Conservation (phyloP, 805 yeast species). For the Ogataea paradorogensis region DNA sequence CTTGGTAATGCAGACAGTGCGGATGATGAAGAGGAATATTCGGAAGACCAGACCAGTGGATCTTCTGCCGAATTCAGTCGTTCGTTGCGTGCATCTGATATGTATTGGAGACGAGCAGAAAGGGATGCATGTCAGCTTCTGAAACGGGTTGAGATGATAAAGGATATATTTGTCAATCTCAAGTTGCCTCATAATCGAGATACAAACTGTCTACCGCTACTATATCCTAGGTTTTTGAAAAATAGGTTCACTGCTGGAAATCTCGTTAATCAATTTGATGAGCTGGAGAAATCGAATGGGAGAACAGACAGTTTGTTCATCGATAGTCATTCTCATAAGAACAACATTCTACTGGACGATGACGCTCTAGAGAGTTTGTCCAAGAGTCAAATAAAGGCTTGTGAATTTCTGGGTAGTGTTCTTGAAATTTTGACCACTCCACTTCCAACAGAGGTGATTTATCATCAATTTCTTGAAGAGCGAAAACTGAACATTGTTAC, state of each 20-base stretch:
- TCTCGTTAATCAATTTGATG: conserved; percentile 68
- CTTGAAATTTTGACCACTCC: conserved; percentile 41
- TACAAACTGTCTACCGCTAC: conserved; percentile 49
- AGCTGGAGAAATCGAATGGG: conserved; percentile 16
- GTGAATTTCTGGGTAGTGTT: conserved; percentile 40
- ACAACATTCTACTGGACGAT: conserved; percentile 49
- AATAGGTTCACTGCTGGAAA: conserved; percentile 75
- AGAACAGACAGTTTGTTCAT: conserved; percentile 28
- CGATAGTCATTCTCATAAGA: conserved; percentile 13
- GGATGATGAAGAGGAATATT: conserved; percentile 15
- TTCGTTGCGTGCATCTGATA: conserved; percentile 8
- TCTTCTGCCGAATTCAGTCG: conserved; percentile 8
- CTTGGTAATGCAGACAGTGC: conserved; percentile 21
- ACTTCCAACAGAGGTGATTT: conserved; percentile 24
- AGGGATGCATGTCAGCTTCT: conserved; percentile 24
- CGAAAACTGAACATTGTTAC: conserved; percentile 55
- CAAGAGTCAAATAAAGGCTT: conserved; percentile 37
- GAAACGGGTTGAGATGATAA: conserved; percentile 16
- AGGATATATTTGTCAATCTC: conserved; percentile 16
- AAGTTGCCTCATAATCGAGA: conserved; percentile 15
- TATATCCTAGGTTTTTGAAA: conserved; percentile 65
- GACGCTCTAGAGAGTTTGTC: conserved; percentile 42
- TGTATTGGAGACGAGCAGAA: conserved; percentile 24
- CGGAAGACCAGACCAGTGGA: conserved; percentile 1
- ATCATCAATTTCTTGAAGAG: conserved; percentile 29